A percentile compares a stretch with the other conserved stretches of the same genome.
Conservation (phyloP, 768 basidiomycete genomes). For the Omphalotus guepiniiformis region DNA sequence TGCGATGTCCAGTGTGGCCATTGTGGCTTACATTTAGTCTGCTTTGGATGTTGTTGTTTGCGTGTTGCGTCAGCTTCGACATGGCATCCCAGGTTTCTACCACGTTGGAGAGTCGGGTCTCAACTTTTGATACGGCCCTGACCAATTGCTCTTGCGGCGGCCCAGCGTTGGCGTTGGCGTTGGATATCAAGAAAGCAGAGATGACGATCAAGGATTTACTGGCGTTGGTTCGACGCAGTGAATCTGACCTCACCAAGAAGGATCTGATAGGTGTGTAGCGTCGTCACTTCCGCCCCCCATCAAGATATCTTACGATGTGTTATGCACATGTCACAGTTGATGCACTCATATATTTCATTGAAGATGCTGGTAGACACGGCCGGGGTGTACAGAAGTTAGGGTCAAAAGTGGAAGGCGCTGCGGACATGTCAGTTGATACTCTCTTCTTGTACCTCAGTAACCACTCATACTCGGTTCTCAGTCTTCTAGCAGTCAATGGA, state of each 20-base stretch:
- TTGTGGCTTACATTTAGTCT: too few species aligned
- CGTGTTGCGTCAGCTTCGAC: too few species aligned
- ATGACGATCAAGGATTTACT: constrained; percentile 70
- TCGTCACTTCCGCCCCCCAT: too few species aligned
- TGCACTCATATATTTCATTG: constrained; percentile 47
- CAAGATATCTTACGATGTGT: too few species aligned
- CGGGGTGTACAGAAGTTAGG: constrained; percentile 57
- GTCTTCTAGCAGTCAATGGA: constrained; percentile 71
- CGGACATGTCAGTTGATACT: constrained; percentile 55
- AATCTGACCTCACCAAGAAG: constrained; percentile 52
- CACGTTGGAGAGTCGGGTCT: too few species aligned
- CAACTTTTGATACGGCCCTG: too few species aligned
- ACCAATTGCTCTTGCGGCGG: too few species aligned
- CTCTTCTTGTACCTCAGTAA: not conserved
- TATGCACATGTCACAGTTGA: constrained; percentile 27
- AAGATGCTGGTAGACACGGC: constrained; percentile 57
- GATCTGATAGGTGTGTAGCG: constrained; percentile 38
- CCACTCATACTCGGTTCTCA: constrained; percentile 21
- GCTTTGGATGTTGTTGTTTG: too few species aligned
- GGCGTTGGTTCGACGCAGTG: constrained; percentile 58
- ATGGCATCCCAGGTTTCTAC: too few species aligned
- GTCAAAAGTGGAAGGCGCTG: constrained; percentile 63
- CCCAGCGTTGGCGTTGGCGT: too few species aligned
- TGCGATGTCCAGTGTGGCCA: too few species aligned
- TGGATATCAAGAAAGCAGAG: constrained; percentile 70